Evolutionary conservation across 2,329 filamentous ascomycete species (phyloP), one percentile per base, ranked within the genome.

Genomic region (Fusarium sp.): DNA sequence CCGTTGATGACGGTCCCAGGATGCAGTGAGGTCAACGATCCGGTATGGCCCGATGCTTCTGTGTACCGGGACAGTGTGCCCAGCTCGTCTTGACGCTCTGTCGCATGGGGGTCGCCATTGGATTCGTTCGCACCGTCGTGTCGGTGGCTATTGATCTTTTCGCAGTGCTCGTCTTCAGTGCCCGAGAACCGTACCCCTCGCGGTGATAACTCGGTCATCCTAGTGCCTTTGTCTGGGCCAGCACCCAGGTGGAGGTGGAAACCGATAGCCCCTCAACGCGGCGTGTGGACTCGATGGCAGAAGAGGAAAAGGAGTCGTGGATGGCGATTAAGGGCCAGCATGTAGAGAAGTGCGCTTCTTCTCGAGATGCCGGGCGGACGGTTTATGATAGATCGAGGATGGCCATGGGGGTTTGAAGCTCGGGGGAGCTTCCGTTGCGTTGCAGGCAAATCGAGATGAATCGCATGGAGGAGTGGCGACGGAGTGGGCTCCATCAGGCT

Each of bases 151-250:
- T 83, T 87, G 73, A 81, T 71, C 74, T 83, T 85, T 29, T 89
- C 87, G 58, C 80, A 67, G 27, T 82, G 83, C 35, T 85, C 81
- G 27, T 87, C 86, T 67, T 87, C 88, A 78, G 82, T 81, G 69
- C 86, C 84, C 54, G 87, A 87, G 77, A 91, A 91, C 73, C 89
- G 87, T 73, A 91, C 88, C 71, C 86, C 84, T 76, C 89, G 86
- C 60, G 89, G 87, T 13, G 88, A 88, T 38, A 85, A 81, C 73
- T 91, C 88, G 77, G 84, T 80, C 78, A 84, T 83, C 62, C 63
- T 76, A 56, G 62, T 58, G 59, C 57, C 62, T 75, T 67, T 57
- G 63, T 59, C 68, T 69, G 67, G 65, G 64, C 65, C 72, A 66
- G 69, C 66, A 63, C 68, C 68, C 40, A 66, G 65, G 61, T 68